These are phyloP conservation scores for Heterobasidion occidentale DNA, from an alignment of 1,284 basidiomycete species.

Conservation along the genomic window DNA sequence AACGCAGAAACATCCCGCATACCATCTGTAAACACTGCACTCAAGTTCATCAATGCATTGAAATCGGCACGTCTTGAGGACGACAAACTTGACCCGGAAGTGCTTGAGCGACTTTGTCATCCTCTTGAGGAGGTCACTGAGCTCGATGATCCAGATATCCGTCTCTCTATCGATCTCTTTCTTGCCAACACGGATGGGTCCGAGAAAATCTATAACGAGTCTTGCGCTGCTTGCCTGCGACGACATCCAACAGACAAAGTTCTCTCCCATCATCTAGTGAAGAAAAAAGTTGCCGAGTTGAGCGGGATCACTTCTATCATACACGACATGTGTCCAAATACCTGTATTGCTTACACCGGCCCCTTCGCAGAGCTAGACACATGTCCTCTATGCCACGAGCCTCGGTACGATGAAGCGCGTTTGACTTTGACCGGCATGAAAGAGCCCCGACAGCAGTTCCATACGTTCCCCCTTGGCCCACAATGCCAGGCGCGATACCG, in stretches of 20 bases:
- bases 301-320: conserved; percentile 17
- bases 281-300: conserved; percentile 12
- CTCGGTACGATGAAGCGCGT: conserved; percentile 13
- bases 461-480: neutral
- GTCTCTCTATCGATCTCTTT: neutral
- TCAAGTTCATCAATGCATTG: neutral
- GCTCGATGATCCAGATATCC: neutral
- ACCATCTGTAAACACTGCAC: neutral
- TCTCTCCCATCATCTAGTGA: conserved; percentile 17
- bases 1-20: neutral
- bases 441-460: neutral
- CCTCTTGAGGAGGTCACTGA: neutral
- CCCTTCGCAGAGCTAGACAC: conserved; percentile 12
- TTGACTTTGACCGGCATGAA: neutral
- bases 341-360: conserved; percentile 20
- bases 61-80: neutral
- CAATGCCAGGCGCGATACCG: conserved; percentile 2
- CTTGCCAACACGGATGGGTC: neutral
- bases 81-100: neutral
- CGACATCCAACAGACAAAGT: neutral
- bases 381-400: conserved; percentile 17
- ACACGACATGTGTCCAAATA: conserved; percentile 23
- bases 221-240: neutral
- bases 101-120: neutral
- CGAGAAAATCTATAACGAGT: neutral